Base-by-base conservation (phyloP, 257 asterid species). In the Lithospermum erythrorhizon region DNA sequence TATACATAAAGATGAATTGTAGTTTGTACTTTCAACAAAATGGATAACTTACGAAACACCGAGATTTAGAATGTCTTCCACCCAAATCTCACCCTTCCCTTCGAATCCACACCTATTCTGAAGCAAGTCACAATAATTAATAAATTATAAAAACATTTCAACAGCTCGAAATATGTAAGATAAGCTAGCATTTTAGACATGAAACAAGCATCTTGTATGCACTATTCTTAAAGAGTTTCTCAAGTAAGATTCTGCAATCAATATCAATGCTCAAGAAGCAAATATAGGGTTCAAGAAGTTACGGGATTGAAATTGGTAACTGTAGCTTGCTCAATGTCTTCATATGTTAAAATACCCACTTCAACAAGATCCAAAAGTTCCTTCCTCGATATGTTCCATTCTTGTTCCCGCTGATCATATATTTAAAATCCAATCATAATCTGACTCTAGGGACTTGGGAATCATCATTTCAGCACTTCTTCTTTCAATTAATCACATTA, bases 41-140 rank as follows among this genome's bases (percentile, higher is more conserved):
- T 54, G 48, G 22, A 30, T 59, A 68, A 70, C 98, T 85, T 81
- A 91, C 98, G 83, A 88, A 74, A 91, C 76, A 58, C 98, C 98
- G 68, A 91, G 95, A 75, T 87, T 86, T 73, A 88, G 95, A 67
- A 88, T 83, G 87, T 83, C 85, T 14, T 79, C 72, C 53, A 91
- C 98, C 98, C 95, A 91, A 73, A 91, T 88, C 55, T 87, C 95
- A 49, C 96, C 98, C 84, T 80, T 91, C 68, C 88, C 93, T 81
- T 91, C 96, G 64, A 91, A 91, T 75, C 98, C 98, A 83, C 96
- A 85, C 65, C 98, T 91, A 66, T 91, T 91, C 98, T 91, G 94
- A 82, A 72, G 24, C 58, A 56, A 32, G 9, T 32, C 41, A 3
- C 41, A 7, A 32, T 32, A 35, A 4, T 35, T 35, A 7, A 0